Evolutionary conservation across 495 filamentous ascomycete genomes (phyloP), one percentile per base, ranked within the genome.

Genomic region (Neurospora tetraspora): DNA sequence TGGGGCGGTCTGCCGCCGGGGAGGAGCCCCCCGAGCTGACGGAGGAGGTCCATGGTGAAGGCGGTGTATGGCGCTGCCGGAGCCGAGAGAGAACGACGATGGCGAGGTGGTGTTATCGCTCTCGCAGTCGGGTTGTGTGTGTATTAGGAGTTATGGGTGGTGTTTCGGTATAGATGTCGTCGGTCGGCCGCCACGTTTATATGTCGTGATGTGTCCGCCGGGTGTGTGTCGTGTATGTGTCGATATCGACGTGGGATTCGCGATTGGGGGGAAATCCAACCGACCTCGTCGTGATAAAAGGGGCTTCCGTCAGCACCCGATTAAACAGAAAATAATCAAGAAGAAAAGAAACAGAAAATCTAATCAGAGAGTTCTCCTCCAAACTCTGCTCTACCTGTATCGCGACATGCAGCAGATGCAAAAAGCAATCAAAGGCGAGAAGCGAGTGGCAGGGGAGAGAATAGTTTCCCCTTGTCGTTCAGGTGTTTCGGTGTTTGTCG

Each of bases 1-100:
- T 79, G 79, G 11, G 81, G 75, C 42, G 80, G 73, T 65, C 76
- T 76, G 69, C 78, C 74, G 38, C 81, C 75, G 65, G 85, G 85
- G 71, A 86, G 78, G 76, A 83, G 83, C 79, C 82, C 85, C 73
- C 84, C 78, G 69, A 85, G 82, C 76, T 86, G 85, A 75, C 85
- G 83, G 78, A 88, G 82, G 79, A 88, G 82, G 80, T 87, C 85
- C 86, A 88, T 88, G 76, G 77, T 75, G 81, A 73, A 71, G 75
- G 53, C 53, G 53, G 53, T 65, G 53, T 65, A 34, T 65, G 53
- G 53, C 53, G 76, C 74, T 72, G 75, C 76, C 79, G 71, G 73
- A 43, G 74, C 70, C 71, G 27, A 31, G 20, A 27, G 69, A 72
- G 69, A 40, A 70, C 73, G 70, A 43, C 72, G 72, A 37, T 40